A percentile compares a stretch with the other conserved stretches of the same genome.
Evolutionary conservation across 202 grass and related monocot genomes (phyloP).

Genomic region (Cymbopogon flexuosus): DNA sequence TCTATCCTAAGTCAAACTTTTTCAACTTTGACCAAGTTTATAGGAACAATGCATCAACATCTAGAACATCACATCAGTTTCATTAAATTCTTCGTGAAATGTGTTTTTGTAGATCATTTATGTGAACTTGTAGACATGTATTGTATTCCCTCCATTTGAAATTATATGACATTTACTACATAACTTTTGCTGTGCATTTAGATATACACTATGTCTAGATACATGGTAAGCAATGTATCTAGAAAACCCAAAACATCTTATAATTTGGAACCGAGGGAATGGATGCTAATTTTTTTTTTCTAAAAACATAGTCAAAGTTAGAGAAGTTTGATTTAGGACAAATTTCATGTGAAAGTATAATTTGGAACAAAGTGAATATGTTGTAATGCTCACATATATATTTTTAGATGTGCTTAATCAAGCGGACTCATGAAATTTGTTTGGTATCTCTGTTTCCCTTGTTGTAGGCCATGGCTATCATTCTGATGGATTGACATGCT

Average conservation of each 20-base stretch:
- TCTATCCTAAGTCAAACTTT: no score
- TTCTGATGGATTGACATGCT: constrained; percentile 79
- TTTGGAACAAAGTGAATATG: background rate
- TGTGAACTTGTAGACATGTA: background rate
- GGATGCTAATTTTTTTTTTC: background rate
- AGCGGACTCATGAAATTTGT: background rate
- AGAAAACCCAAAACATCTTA: background rate
- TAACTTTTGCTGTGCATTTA: background rate
- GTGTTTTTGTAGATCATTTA: no score
- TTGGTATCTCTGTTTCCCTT: background rate
- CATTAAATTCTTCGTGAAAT: no score
- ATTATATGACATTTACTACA: background rate
- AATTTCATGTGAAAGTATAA: background rate
- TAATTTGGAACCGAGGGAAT: background rate
- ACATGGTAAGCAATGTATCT: background rate
- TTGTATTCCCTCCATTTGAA: background rate
- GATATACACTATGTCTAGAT: background rate
- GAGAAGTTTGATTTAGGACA: background rate
- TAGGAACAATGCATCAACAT: background rate
- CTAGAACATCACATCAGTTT: no score
- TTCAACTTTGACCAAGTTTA: background rate
- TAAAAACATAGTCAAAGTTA: background rate
- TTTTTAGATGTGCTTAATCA: background rate
- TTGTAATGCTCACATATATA: background rate
- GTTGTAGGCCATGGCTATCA: constrained; percentile 74